phyloP scores from a whole-genome alignment of 2,329 filamentous ascomycete species.

The Verticillium isaacii region DNA sequence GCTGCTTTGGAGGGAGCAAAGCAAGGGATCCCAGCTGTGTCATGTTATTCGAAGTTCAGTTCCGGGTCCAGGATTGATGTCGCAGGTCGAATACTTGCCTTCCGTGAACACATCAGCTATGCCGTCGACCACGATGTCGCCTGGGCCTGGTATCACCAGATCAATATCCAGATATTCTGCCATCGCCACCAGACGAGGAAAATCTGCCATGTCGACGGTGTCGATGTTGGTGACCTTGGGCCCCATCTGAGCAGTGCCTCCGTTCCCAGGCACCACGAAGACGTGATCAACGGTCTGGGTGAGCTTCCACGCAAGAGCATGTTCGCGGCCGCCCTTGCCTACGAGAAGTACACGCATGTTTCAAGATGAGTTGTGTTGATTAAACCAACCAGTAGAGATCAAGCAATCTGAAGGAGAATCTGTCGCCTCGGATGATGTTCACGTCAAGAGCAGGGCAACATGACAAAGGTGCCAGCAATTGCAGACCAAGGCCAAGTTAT shows the following conservation, averaged over 20 bases:
- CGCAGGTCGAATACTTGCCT: neutral
- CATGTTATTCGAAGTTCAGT: neutral
- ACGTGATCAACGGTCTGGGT: slow-evolving; percentile 72
- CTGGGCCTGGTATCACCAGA: slow-evolving; percentile 84
- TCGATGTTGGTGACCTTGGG: slow-evolving; percentile 70
- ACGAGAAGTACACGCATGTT: slow-evolving; percentile 64
- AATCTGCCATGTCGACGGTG: slow-evolving; percentile 69
- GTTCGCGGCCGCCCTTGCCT: slow-evolving; percentile 91
- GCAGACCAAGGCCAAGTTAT: no score
- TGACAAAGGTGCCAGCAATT: no score
- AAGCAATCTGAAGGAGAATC: no score
- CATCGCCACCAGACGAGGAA: slow-evolving; percentile 69
- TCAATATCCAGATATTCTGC: slow-evolving; percentile 70
- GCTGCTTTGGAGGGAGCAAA: slow-evolving; percentile 85
- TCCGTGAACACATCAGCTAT: slow-evolving; percentile 76
- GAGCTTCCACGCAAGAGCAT: slow-evolving; percentile 92
- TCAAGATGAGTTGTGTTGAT: neutral
- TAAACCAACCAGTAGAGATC: no score
- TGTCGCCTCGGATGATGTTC: no score
- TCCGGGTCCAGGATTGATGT: neutral
- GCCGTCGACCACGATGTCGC: slow-evolving; percentile 89
- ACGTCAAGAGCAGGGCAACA: neutral
- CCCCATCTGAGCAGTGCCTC: slow-evolving; percentile 65
- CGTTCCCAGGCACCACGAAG: slow-evolving; percentile 71
- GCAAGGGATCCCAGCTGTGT: slow-evolving; percentile 61